Evolutionary conservation across 1,284 basidiomycete species (phyloP).

Genomic region (Erythrobasidium hasegawianum): DNA sequence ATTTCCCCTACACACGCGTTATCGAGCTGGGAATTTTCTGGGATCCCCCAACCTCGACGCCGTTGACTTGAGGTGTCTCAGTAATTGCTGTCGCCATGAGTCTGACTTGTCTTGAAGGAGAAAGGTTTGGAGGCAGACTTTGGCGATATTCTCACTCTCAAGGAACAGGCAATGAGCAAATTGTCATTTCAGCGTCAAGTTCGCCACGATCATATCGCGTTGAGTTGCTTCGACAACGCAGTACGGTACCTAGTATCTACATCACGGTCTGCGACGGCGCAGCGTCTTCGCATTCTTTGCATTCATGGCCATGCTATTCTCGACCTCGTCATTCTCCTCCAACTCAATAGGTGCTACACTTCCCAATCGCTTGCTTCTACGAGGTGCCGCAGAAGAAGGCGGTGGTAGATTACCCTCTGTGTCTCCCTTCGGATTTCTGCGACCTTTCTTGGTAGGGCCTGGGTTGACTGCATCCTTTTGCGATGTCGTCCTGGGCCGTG

Average conservation of each 20-base stretch:
- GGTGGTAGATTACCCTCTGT: neutral
- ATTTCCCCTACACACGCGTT: constrained; percentile 13
- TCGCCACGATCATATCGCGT: neutral
- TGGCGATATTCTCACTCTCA: too few species aligned
- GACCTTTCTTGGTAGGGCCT: constrained; percentile 27
- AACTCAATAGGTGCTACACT: constrained; percentile 20
- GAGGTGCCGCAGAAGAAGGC: neutral
- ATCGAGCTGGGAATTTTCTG: constrained; percentile 25
- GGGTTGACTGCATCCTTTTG: constrained; percentile 6
- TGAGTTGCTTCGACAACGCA: too few species aligned
- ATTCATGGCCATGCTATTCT: constrained; percentile 28
- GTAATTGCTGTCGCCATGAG: too few species aligned
- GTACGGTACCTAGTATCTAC: too few species aligned
- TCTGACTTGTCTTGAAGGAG: too few species aligned
- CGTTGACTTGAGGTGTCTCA: too few species aligned
- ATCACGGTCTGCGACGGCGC: constrained; percentile 11
- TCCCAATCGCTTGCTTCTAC: constrained; percentile 10
- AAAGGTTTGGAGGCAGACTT: too few species aligned
- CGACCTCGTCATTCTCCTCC: constrained; percentile 29
- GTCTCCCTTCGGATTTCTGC: neutral
- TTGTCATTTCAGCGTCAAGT: too few species aligned
- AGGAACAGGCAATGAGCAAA: too few species aligned
- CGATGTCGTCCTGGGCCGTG: constrained; percentile 7
- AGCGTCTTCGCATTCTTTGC: constrained; percentile 17
- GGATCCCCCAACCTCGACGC: too few species aligned